These are phyloP conservation scores for Stephanodiscus triporus DNA, from an alignment of 108 stramenopile genomes.

Conservation along the genomic window DNA sequence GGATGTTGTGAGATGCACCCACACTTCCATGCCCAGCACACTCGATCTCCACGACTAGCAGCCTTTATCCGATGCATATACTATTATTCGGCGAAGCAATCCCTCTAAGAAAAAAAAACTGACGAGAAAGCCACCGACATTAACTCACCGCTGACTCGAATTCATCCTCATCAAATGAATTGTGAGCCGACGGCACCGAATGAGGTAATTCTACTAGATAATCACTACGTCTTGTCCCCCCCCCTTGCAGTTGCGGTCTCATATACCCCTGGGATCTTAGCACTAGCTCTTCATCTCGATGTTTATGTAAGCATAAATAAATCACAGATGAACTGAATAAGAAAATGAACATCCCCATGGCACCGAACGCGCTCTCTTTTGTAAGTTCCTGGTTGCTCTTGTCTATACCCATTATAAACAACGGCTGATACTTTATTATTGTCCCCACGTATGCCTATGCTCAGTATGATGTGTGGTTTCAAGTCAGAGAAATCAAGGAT, in stretches of 20 bases:
- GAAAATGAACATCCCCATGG: slow-evolving; percentile 76
- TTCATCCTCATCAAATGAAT: slow-evolving; percentile 8
- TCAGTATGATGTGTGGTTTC: slow-evolving; percentile 3
- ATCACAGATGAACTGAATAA: slow-evolving; percentile 53
- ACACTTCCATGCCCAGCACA: not conserved
- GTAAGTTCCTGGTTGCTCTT: slow-evolving; percentile 55
- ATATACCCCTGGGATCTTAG: slow-evolving; percentile 44
- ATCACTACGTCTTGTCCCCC: slow-evolving; percentile 23
- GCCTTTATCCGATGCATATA: not conserved
- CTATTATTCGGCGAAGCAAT: not conserved
- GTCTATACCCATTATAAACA: slow-evolving; percentile 84
- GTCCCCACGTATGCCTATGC: slow-evolving; percentile 52
- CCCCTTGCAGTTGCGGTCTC: slow-evolving; percentile 32
- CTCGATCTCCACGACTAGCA: not conserved
- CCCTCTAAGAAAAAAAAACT: not conserved
- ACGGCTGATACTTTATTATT: slow-evolving; percentile 74
- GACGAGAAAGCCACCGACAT: not conserved
- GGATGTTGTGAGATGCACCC: too few species aligned
- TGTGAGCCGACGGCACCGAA: slow-evolving; percentile 13
- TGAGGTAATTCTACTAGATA: slow-evolving; percentile 38
- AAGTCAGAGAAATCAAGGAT: not conserved
- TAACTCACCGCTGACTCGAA: slow-evolving; percentile 4
- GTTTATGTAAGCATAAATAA: slow-evolving; percentile 40
- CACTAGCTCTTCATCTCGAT: slow-evolving; percentile 28
- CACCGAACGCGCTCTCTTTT: slow-evolving; percentile 78